Evolutionary conservation across 2,329 filamentous ascomycete species (phyloP), one percentile per base, ranked within the genome.

Genomic region (Seiridium cupressi): DNA sequence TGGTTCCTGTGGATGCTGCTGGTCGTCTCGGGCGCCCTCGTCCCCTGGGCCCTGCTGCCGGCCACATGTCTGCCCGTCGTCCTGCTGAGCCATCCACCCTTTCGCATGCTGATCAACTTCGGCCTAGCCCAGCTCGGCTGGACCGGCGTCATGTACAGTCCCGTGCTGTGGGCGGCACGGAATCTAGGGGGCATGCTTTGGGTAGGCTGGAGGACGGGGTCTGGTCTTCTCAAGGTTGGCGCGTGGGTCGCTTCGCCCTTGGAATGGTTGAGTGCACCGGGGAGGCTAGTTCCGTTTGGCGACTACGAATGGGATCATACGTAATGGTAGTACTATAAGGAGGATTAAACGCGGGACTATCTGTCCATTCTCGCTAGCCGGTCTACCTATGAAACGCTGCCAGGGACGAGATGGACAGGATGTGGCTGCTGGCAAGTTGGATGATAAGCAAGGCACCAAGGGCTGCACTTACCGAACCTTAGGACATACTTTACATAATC

Each of bases 1-100:
- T 69, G 66, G 67, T 57, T 62, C 8, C 5, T 54, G 3, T 71
- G 69, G 69, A 67, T 63, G 55, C 3, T 61, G 35, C 18, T 66
- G 5, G 61, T 68, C 35, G 51, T 49, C 26, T 26, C 31, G 6
- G 53, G 51, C 4, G 58, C 58, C 36, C 35, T 51, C 35, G 46
- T 55, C 35, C 58, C 58, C 5, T 31, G 54, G 44, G 42, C 54
- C 11, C 58, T 60, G 44, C 44, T 36, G 3, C 58, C 58, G 4
- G 58, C 58, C 10, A 40, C 44, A 8, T 40, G 32, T 6, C 26
- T 60, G 53, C 58, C 58, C 10, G 51, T 44, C n/a, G 44, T 56
- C 35, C 53, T 60, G 51, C 38, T 60, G 8, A 38, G 58, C 5
- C 46, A 60, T 51, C 51, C 58, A 31, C 51, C 58, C 3, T 56